Evolutionary conservation across 2,329 filamentous ascomycete genomes (phyloP), one percentile per base, ranked within the genome.

Genomic region (Botrytis paeoniae): DNA sequence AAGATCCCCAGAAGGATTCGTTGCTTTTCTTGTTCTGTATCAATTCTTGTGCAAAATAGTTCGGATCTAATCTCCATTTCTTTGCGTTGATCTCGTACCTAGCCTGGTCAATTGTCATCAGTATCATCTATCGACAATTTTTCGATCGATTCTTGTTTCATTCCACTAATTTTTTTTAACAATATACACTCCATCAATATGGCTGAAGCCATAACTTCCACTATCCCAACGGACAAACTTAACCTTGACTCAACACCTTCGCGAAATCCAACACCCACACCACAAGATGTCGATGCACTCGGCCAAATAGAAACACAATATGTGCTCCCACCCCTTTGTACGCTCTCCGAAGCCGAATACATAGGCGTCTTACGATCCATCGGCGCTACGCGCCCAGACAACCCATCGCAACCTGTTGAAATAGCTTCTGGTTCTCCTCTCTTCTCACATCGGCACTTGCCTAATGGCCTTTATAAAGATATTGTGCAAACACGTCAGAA

Each of bases 401-500:
- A 63, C 29, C 70, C 37, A 14, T 69, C 70, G n/a, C 71, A 70
- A 1, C 71, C 71, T 1, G 65, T 70, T 43, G 43, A 73, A 63
- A 35, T 70, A 20, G 71, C 71, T 10, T 63, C 43, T 35, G 22
- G 22, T 22, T 73, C 71, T 3, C 65, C 65, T n/a, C 51, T 69
- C 54, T 60, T 68, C 51, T 48, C 70, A 9, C 63, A 69, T 25
- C 62, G 70, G 35, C 71, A 70, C 37, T 51, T 73, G 10, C 78
- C 77, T 4, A 59, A 74, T 32, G 76, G 77, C 3, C 74, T 79
- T 25, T 79, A 78, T 39, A 74, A 64, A 61, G 75, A 76, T 12
- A 75, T 78, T 7, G 65, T 79, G 18, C 63, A 35, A 16, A 66
- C 73, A 18, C 73, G 76, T 18, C 69, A 69, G 29, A 37, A 65